These are phyloP conservation scores for Leptographium flavum DNA, from an alignment of 2,329 filamentous ascomycete genomes.

Conservation along the genomic window DNA sequence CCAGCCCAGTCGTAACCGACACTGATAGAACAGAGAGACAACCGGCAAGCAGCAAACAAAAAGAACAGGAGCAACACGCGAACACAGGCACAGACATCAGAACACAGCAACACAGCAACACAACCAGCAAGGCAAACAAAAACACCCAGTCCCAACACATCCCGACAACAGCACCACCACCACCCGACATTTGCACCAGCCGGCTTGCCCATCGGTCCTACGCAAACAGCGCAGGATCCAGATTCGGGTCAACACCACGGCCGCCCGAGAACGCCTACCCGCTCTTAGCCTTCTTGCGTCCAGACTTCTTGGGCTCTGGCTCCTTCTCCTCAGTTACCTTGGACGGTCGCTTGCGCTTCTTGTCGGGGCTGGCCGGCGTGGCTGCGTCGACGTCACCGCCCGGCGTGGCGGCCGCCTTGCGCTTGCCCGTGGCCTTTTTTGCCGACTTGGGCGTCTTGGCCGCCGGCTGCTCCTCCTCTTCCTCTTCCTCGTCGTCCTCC, in stretches of 20 bases:
- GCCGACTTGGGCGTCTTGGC: constrained; percentile 46
- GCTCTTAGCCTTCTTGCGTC: constrained; percentile 41
- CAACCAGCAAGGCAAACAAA: too few species aligned
- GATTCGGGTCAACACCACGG: constrained; percentile 15
- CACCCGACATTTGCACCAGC: too few species aligned
- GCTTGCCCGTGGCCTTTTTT: constrained; percentile 33
- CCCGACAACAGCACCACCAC: too few species aligned
- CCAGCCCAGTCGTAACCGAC: too few species aligned
- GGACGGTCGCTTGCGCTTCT: constrained; percentile 47
- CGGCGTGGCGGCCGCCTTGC: constrained; percentile 38
- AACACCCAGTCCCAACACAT: too few species aligned
- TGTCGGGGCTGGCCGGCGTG: constrained; percentile 39
- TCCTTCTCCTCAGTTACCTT: constrained; percentile 37
- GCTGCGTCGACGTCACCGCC: constrained; percentile 25
- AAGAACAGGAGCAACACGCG: too few species aligned
- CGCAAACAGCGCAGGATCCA: constrained; percentile 18
- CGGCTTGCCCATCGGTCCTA: too few species aligned
- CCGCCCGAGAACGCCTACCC: constrained; percentile 16
- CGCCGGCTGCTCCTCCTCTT: constrained; percentile 27
- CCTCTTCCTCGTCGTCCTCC: constrained; percentile 24
- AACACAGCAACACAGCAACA: constrained; percentile 5
- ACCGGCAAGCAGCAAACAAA: too few species aligned
- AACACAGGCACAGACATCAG: too few species aligned
- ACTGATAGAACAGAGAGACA: too few species aligned
- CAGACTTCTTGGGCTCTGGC: constrained; percentile 46